These are phyloP conservation scores for Cercis canadensis DNA, from an alignment of 306 rosid species.

Conservation along the genomic window DNA sequence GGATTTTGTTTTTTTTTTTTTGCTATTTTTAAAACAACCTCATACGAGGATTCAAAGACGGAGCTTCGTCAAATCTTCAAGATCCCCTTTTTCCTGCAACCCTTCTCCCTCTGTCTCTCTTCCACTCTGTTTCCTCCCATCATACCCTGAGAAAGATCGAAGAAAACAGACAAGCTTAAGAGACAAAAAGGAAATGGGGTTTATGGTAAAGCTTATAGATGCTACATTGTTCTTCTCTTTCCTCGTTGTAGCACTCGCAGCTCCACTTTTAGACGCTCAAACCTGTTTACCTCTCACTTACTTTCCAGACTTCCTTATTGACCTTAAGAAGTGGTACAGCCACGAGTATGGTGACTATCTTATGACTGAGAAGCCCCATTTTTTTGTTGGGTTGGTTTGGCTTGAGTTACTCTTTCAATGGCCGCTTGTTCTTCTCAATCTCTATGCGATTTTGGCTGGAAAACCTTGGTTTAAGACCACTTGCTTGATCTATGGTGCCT, in stretches of 20 bases:
- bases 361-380: constrained; percentile 60
- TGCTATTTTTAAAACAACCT: too few species aligned
- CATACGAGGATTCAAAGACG: not conserved
- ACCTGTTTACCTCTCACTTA: constrained; percentile 47
- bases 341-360: constrained; percentile 63
- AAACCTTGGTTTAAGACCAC: constrained; percentile 80
- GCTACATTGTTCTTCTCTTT: constrained; percentile 59
- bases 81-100: constrained; percentile 42
- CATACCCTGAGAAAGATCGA: not conserved
- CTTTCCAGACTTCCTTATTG: constrained; percentile 54
- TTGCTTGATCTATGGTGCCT: constrained; percentile 75
- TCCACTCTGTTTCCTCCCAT: not conserved
- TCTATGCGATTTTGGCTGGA: constrained; percentile 57
- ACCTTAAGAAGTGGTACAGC: constrained; percentile 53
- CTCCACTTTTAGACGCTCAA: constrained; percentile 68
- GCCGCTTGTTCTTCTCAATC: constrained; percentile 65
- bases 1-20: too few species aligned
- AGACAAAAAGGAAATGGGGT: constrained; percentile 48
- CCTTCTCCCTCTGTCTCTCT: constrained; percentile 1
- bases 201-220: constrained; percentile 57
- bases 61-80: constrained; percentile 16
- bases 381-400: constrained; percentile 74
- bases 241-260: constrained; percentile 45
- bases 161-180: not conserved
- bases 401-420: constrained; percentile 77